Base-by-base conservation (phyloP, 805 yeast species). In the Candida silvicultrix region DNA sequence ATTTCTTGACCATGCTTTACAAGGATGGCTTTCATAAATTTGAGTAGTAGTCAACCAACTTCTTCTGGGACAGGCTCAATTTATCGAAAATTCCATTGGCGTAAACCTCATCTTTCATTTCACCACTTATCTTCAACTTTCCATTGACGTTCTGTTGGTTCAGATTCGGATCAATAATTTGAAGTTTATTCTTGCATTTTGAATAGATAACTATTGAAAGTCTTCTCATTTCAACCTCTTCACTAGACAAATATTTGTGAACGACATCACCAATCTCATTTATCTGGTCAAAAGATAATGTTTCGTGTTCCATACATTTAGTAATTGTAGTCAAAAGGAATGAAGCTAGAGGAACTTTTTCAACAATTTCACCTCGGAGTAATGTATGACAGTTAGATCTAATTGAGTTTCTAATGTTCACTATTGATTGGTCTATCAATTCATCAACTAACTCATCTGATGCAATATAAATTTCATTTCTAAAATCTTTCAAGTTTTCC, bases 41-140 rank as follows among this genome's bases (percentile, higher is more conserved):
- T 45, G 68, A 64, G 55, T 75, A 78, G 50, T 71, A 70, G 45
- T 75, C 74, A 15, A 78, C 68, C 42, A 79, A 57, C 49, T 69
- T 74, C 44, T 60, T 62, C 46, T 78, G 82, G 1, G 77, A 66
- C 2, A 56, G 47, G 16, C 72, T 60, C 35, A 77, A 57, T 46
- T 63, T 66, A 31, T 57, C 63, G 49, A 76, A 61, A 4, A 75
- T 59, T 22, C 55, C 49, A 35, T 57, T 60, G 32, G 56, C 60
- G 5, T 61, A 50, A 39, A 57, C 52, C 19, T 56, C 61, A 10
- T 54, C 58, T 12, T 55, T 44, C 14, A 49, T 38, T 29, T 38
- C 39, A 25, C 25, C 21, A 19, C 40, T 47, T 38, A 37, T 19
- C 12, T 56, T 56, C 6, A 63, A 52, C 34, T 63, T 54, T 8